These are phyloP conservation scores for Cucumis cinereus DNA, from an alignment of 306 rosid species.

Conservation along the genomic window DNA sequence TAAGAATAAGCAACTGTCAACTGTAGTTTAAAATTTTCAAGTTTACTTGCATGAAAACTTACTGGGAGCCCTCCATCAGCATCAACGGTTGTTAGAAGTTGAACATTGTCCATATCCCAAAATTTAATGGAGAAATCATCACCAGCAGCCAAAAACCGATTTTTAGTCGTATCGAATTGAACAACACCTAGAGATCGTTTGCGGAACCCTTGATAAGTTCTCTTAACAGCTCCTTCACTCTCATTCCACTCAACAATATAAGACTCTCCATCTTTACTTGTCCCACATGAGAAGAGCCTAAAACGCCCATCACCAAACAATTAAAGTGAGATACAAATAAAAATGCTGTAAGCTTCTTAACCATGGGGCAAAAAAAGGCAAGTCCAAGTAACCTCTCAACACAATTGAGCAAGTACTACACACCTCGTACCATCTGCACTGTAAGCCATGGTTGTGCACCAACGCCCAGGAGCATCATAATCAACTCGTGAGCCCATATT, in stretches of 20 bases:
- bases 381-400: background rate
- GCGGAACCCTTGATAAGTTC: constrained; percentile 88
- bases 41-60: constrained; percentile 25
- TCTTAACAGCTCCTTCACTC: constrained; percentile 87
- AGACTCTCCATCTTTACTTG: constrained; percentile 88
- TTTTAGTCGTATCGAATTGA: constrained; percentile 87
- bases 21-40: background rate
- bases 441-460: constrained; percentile 95
- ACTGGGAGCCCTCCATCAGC: constrained; percentile 98
- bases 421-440: constrained; percentile 95
- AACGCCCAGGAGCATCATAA: constrained; percentile 91
- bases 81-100: constrained; percentile 64
- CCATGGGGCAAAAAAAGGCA: background rate
- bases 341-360: background rate
- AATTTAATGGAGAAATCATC: constrained; percentile 92
- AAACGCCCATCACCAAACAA: constrained; percentile 11
- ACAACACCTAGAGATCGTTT: constrained; percentile 78
- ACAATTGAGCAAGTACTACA: constrained; percentile 9
- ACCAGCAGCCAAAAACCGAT: constrained; percentile 86
- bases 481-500: constrained; percentile 93
- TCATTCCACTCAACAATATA: constrained; percentile 96
- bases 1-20: constrained; percentile 10
- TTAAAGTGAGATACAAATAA: background rate
- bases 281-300: constrained; percentile 97
- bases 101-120: constrained; percentile 94